Evolutionary conservation across 2,329 filamentous ascomycete species (phyloP), one percentile per base, ranked within the genome.

Genomic region (Rachicladosporium sp.): DNA sequence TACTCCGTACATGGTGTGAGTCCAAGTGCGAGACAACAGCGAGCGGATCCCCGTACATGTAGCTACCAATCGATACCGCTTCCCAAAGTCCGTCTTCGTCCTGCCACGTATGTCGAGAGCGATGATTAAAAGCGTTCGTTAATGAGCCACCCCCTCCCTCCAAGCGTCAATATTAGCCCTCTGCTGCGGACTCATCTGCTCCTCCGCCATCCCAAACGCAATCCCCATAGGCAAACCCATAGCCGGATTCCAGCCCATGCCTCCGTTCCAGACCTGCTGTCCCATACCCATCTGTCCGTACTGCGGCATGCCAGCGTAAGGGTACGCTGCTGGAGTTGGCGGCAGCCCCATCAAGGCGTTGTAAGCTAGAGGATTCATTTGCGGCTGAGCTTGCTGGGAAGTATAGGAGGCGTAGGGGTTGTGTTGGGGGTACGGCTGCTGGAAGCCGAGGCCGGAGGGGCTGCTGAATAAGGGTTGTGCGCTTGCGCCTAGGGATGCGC

Each of bases 81-180:
- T n/a, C n/a, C n/a, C n/a, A n/a, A n/a, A n/a, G n/a, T n/a, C n/a
- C n/a, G n/a, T n/a, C n/a, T n/a, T n/a, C n/a, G n/a, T n/a, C n/a
- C n/a, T n/a, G n/a, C n/a, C n/a, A n/a, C n/a, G n/a, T n/a, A n/a
- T n/a, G n/a, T n/a, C n/a, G n/a, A n/a, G n/a, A n/a, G n/a, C n/a
- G n/a, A n/a, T n/a, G n/a, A n/a, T n/a, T n/a, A 31, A 8, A 31
- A 31, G n/a, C 29, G 8, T n/a, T 31, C 32, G 13, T 41, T 43
- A 47, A 38, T 47, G 50, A 43, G 48, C 50, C 40, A 67, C 54
- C 35, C 60, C 55, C 49, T 70, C 64, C 51, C 74, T 67, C 74
- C 74, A 78, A 29, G 67, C 69, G 60, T 78, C 72, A 57, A 78
- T 76, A 43, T 71, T 61, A 43, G 70, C 72, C 39, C 71, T 61